Conservation (phyloP, 345 rosid species). For the Linum tenue region DNA sequence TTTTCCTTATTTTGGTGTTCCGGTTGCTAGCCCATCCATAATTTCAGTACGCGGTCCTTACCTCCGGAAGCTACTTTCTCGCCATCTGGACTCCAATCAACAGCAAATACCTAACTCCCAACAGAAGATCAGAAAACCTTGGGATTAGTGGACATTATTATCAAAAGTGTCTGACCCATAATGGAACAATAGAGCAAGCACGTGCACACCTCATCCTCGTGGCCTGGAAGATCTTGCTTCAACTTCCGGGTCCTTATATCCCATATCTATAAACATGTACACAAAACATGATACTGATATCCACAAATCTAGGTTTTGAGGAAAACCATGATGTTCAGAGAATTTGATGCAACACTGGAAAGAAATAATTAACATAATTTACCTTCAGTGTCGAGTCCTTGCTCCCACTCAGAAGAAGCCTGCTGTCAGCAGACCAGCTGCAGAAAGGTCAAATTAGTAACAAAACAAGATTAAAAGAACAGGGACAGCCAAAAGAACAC, state of each 20-base stretch:
- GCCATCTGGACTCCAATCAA: slow-evolving; percentile 99
- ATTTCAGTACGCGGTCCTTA: slow-evolving; percentile 75
- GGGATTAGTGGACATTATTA: slow-evolving; percentile 7
- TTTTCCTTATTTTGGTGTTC: slow-evolving; percentile 2
- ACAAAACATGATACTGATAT: not conserved
- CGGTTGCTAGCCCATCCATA: slow-evolving; percentile 77
- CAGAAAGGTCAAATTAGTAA: slow-evolving; percentile 8
- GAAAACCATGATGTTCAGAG: not conserved
- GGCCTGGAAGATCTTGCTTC: slow-evolving; percentile 95
- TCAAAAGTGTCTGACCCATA: not conserved
- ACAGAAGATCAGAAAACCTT: not conserved
- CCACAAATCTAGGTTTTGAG: not conserved
- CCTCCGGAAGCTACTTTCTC: slow-evolving; percentile 99
- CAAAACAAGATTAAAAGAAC: not conserved
- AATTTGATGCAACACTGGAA: not conserved
- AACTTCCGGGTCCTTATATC: slow-evolving; percentile 64
- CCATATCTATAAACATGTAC: slow-evolving; percentile 50
- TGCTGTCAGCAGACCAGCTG: slow-evolving; percentile 99
- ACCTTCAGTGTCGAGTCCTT: slow-evolving; percentile 96
- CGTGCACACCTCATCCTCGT: slow-evolving; percentile 71
- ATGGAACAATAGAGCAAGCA: not conserved
- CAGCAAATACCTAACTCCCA: slow-evolving; percentile 56
- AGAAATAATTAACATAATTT: not conserved
- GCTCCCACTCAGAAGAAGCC: slow-evolving; percentile 92
- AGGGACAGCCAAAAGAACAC: slow-evolving; percentile 7